phyloP scores from a whole-genome alignment of 768 basidiomycete species.

The Naematelia encephala region DNA sequence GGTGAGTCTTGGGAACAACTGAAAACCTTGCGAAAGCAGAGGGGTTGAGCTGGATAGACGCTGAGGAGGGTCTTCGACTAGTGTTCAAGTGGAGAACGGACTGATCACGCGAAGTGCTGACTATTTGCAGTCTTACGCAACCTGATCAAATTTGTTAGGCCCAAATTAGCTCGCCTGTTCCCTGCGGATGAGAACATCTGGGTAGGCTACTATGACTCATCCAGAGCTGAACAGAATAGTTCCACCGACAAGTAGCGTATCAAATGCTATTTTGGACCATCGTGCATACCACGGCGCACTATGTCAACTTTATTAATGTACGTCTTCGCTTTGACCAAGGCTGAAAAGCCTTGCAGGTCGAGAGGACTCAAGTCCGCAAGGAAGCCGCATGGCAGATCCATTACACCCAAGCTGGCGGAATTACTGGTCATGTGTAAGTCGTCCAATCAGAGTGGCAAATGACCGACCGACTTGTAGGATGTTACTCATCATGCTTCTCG shows the following conservation, averaged over 20 bases:
- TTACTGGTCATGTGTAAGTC: constrained; percentile 74
- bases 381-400: constrained; percentile 77
- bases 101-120: too few species aligned
- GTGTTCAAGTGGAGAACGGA: too few species aligned
- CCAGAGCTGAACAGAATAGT: constrained; percentile 11
- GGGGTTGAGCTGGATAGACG: too few species aligned
- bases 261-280: constrained; percentile 74
- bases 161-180: constrained; percentile 73
- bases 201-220: constrained; percentile 55
- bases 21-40: too few species aligned
- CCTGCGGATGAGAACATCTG: constrained; percentile 93
- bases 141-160: constrained; percentile 76
- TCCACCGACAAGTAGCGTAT: constrained; percentile 88
- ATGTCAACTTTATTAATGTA: constrained; percentile 34
- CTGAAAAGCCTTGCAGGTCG: constrained; percentile 18
- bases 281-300: constrained; percentile 90
- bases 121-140: constrained; percentile 66
- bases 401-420: constrained; percentile 82
- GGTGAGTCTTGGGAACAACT: constrained; percentile 42
- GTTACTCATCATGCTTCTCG: constrained; percentile 87
- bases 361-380: constrained; percentile 62
- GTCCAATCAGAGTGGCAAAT: not conserved
- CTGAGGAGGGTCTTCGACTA: too few species aligned
- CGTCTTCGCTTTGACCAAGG: not conserved
- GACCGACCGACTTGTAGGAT: constrained; percentile 53